A percentile compares a stretch with the other conserved stretches of the same genome.
These are phyloP conservation scores for Tricholoma furcatifolium DNA, from an alignment of 768 basidiomycete species.

Conservation along the genomic window DNA sequence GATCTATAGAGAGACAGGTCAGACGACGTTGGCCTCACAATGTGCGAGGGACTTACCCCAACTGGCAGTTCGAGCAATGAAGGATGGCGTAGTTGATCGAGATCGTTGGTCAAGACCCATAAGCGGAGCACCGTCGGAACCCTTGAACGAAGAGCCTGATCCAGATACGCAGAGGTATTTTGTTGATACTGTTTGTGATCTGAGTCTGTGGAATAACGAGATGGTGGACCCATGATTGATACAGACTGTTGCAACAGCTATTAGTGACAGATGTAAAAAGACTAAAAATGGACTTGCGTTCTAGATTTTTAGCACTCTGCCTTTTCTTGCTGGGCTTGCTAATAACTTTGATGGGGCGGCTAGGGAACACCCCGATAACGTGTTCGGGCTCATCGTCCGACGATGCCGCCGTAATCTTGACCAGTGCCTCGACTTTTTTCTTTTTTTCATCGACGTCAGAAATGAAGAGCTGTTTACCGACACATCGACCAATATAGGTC, in stretches of 20 bases:
- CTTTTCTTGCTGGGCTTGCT: constrained; percentile 98
- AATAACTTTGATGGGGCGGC: constrained; percentile 96
- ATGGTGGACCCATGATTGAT: constrained; percentile 96
- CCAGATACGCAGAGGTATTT: constrained; percentile 96
- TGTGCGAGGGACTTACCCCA: constrained; percentile 62
- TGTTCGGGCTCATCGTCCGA: constrained; percentile 81
- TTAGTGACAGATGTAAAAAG: constrained; percentile 6
- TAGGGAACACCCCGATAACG: constrained; percentile 86
- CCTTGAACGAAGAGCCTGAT: constrained; percentile 87
- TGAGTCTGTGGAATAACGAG: constrained; percentile 92
- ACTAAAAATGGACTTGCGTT: constrained; percentile 57
- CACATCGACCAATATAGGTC: constrained; percentile 89
- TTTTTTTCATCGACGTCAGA: constrained; percentile 94
- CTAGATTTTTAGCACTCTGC: constrained; percentile 89
- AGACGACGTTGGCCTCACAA: constrained; percentile 4
- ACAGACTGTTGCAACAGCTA: constrained; percentile 58
- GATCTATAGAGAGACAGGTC: constrained; percentile 47
- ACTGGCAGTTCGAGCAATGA: constrained; percentile 85
- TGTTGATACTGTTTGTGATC: constrained; percentile 94
- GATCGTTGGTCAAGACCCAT: constrained; percentile 76
- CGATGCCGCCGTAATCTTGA: constrained; percentile 81
- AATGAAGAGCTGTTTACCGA: constrained; percentile 94
- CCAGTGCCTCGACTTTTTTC: constrained; percentile 92
- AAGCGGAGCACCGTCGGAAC: constrained; percentile 86
- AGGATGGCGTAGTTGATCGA: constrained; percentile 76